Evolutionary conservation across 1,284 basidiomycete species (phyloP).

Genomic region (Cryptococcus wingfieldii): DNA sequence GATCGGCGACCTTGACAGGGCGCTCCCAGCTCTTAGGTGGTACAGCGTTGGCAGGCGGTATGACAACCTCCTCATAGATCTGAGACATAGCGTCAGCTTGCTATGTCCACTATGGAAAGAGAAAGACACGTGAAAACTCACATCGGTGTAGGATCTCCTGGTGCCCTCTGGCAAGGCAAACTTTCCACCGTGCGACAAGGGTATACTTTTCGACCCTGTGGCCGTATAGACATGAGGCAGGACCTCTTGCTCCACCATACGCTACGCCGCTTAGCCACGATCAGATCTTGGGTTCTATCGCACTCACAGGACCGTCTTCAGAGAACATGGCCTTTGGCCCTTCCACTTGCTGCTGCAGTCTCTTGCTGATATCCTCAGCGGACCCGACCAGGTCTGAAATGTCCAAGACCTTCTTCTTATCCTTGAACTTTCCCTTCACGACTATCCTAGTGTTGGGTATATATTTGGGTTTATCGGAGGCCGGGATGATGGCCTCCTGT

Average conservation of each 20-base stretch:
- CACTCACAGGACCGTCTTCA: slow-evolving; percentile 27
- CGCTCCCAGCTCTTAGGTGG: slow-evolving; percentile 72
- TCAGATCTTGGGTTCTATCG: background rate
- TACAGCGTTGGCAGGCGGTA: slow-evolving; percentile 78
- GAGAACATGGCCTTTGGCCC: slow-evolving; percentile 36
- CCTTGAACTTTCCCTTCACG: slow-evolving; percentile 26
- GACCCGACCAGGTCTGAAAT: slow-evolving; percentile 40
- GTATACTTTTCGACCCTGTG: slow-evolving; percentile 58
- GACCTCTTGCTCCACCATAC: slow-evolving; percentile 56
- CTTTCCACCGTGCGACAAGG: slow-evolving; percentile 65
- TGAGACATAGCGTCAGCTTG: slow-evolving; percentile 11
- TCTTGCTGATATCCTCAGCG: slow-evolving; percentile 24
- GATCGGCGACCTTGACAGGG: slow-evolving; percentile 66
- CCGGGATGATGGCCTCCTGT: background rate
- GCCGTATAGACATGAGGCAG: slow-evolving; percentile 85
- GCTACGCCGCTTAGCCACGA: slow-evolving; percentile 28
- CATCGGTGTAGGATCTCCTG: slow-evolving; percentile 62
- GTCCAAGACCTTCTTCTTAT: slow-evolving; percentile 37
- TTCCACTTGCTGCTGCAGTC: slow-evolving; percentile 41
- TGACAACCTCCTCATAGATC: slow-evolving; percentile 67
- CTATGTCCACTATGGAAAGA: slow-evolving; percentile 27
- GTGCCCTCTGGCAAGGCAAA: slow-evolving; percentile 85
- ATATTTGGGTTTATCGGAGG: slow-evolving; percentile 6
- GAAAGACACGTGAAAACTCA: slow-evolving; percentile 36
- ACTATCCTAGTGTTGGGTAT: slow-evolving; percentile 23